Conservation (phyloP, 306 rosid species). For the Hippophae rhamnoides region DNA sequence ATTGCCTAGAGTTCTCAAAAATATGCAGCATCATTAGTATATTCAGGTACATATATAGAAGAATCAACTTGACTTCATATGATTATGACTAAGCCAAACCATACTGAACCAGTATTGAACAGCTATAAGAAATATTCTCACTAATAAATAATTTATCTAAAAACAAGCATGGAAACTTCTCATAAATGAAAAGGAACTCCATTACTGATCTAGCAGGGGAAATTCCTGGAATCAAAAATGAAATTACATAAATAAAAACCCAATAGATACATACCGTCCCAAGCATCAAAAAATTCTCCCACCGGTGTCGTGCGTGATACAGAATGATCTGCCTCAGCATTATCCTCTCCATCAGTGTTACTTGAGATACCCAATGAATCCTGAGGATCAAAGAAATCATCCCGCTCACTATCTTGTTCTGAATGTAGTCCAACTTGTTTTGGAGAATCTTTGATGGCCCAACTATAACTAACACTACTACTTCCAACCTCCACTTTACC, state of each 20-base stretch:
- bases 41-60: too few relatives aligned
- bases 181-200: too few relatives aligned
- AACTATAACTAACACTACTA: constrained; percentile 23
- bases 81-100: too few relatives aligned
- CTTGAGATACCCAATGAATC: constrained; percentile 67
- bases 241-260: constrained; percentile 7
- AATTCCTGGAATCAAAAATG: neutral
- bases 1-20: neutral
- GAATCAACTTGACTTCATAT: too few relatives aligned
- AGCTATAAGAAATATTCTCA: too few relatives aligned
- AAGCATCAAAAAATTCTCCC: constrained; percentile 81
- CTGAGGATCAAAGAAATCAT: constrained; percentile 67
- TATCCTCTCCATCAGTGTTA: constrained; percentile 73
- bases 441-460: constrained; percentile 16
- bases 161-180: neutral
- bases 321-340: constrained; percentile 40
- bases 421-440: constrained; percentile 21
- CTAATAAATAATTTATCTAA: too few relatives aligned
- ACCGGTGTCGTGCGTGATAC: constrained; percentile 26
- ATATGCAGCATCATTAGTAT: too few relatives aligned
- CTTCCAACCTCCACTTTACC: neutral
- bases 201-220: neutral
- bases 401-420: constrained; percentile 48
- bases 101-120: too few relatives aligned
- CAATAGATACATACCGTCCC: constrained; percentile 56